Evolutionary conservation across 1,139 yeast genomes (phyloP).

Genomic region (Saccharomyces hybrid): DNA sequence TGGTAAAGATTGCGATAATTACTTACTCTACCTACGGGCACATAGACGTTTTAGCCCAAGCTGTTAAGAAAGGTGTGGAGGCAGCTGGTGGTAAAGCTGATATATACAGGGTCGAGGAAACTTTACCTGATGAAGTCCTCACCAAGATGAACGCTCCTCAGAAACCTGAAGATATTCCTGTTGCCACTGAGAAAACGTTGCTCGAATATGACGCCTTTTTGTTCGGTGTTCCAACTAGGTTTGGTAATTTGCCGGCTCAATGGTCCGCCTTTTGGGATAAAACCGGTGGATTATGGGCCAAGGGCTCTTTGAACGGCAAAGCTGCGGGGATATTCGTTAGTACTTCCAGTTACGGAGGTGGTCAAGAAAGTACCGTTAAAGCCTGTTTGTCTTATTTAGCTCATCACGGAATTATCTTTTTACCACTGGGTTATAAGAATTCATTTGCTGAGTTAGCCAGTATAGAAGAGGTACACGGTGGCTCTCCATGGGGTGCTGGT

Average conservation of each 20-base stretch:
- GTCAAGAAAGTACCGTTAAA: conserved; percentile 51
- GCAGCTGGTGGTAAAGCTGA: conserved; percentile 56
- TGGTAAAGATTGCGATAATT: conserved; percentile 52
- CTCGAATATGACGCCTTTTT: conserved; percentile 50
- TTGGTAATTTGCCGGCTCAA: conserved; percentile 56
- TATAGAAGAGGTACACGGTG: conserved; percentile 59
- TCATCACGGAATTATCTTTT: conserved; percentile 57
- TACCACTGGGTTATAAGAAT: conserved; percentile 53
- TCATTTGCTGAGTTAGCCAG: conserved; percentile 45
- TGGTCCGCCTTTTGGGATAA: conserved; percentile 57
- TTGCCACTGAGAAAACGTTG: conserved; percentile 44
- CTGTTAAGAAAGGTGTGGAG: conserved; percentile 49
- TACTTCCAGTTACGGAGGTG: conserved; percentile 58
- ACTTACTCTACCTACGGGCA: conserved; percentile 62
- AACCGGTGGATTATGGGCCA: conserved; percentile 56
- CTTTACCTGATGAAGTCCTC: conserved; percentile 52
- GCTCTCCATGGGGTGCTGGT: conserved; percentile 73
- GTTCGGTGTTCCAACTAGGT: conserved; percentile 60
- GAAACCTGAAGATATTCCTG: conserved; percentile 45
- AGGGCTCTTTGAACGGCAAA: conserved; percentile 50
- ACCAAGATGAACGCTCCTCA: conserved; percentile 60
- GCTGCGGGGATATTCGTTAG: conserved; percentile 51
- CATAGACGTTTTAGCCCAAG: conserved; percentile 45
- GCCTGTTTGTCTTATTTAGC: conserved; percentile 45
- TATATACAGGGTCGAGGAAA: conserved; percentile 56